Conservation (phyloP, 257 asterid genomes). For the Linaria vulgaris region DNA sequence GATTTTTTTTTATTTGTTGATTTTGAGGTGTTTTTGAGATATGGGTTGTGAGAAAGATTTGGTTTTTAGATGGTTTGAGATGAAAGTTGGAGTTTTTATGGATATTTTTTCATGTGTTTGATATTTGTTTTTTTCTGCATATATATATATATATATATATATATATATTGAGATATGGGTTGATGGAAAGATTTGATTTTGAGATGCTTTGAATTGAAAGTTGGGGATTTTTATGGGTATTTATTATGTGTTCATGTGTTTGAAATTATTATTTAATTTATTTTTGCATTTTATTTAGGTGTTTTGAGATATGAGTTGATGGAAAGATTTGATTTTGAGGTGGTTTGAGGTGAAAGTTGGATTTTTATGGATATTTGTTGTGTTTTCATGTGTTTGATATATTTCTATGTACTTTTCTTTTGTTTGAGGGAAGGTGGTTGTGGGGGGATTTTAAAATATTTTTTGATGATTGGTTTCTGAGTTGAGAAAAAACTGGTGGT, state of each 20-base stretch:
- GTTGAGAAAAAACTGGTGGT: background rate
- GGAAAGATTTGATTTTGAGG: conserved; percentile 17
- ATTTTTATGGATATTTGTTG: conserved; percentile 6
- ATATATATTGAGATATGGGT: conserved; percentile 12
- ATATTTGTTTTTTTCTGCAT: no score
- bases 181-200: conserved; percentile 20
- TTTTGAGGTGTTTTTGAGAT: conserved; percentile 11
- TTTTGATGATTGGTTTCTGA: conserved; percentile 10
- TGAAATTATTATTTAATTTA: conserved; percentile 13
- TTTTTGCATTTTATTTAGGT: background rate
- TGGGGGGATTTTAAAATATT: background rate
- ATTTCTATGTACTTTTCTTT: background rate
- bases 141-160: no score
- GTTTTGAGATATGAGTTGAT: conserved; percentile 16
- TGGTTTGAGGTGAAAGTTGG: conserved; percentile 4
- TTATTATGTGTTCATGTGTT: conserved; percentile 1
- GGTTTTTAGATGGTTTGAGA: conserved; percentile 12
- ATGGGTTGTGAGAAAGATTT: conserved; percentile 6
- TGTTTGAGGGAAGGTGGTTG: background rate
- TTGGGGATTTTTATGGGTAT: conserved; percentile 11
- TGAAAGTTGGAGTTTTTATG: conserved; percentile 12
- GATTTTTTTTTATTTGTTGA: conserved; percentile 16
- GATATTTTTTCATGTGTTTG: background rate
- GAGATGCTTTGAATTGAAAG: background rate
- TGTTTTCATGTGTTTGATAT: background rate